Conservation (phyloP, 1,139 yeast species). For the Lipomyces yarrowii region DNA sequence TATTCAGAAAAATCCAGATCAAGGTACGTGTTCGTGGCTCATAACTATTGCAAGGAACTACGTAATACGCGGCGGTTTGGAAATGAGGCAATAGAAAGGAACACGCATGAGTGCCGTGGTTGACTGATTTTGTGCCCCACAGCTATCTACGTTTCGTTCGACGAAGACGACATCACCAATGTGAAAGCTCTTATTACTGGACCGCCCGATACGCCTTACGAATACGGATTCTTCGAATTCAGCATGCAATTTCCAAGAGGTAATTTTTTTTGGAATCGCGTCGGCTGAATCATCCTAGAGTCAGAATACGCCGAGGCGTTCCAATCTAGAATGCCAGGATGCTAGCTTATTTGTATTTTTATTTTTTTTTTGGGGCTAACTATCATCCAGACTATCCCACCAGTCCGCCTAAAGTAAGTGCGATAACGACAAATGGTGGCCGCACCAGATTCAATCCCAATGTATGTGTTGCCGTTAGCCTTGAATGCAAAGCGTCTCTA, state of each 20-base stretch:
- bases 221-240: constrained; percentile 20
- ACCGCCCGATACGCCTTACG: constrained; percentile 20
- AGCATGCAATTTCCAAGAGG: constrained; percentile 15
- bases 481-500: background rate
- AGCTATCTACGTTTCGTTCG: constrained; percentile 16
- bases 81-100: background rate
- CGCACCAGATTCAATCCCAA: constrained; percentile 23
- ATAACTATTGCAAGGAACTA: background rate
- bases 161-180: constrained; percentile 15
- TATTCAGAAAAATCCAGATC: constrained; percentile 20
- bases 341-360: too few species aligned
- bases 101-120: background rate
- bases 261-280: background rate
- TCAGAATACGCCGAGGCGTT: background rate
- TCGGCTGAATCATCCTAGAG: background rate
- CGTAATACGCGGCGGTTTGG: background rate
- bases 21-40: constrained; percentile 1
- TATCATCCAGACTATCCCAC: constrained; percentile 13
- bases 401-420: constrained; percentile 15
- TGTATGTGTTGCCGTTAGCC: background rate
- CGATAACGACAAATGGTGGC: constrained; percentile 21
- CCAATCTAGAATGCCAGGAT: background rate
- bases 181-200: constrained; percentile 19
- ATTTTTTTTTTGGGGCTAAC: background rate
- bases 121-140: background rate